Conservation (phyloP, 768 basidiomycete species). For the Bullera alba region DNA sequence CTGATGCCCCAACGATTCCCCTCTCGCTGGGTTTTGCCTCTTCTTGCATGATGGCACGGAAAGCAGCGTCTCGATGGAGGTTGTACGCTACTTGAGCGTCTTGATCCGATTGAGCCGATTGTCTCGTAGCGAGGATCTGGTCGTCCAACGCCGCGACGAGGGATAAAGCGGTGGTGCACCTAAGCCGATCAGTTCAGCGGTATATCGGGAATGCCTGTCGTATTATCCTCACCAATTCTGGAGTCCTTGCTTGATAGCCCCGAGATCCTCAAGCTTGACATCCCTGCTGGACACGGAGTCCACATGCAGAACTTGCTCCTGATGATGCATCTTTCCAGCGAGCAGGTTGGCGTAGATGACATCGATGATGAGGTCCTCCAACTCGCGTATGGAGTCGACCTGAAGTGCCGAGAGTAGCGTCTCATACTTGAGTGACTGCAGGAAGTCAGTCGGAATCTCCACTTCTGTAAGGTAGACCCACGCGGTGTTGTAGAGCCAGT, state of each 20-base stretch:
- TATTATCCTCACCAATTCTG: conserved; percentile 45
- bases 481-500: conserved; percentile 68
- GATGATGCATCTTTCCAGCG: conserved; percentile 87
- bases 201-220: not conserved
- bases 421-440: conserved; percentile 27
- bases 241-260: conserved; percentile 19
- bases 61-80: not conserved
- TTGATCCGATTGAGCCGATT: not conserved
- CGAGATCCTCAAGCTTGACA: conserved; percentile 46
- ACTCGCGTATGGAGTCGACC: conserved; percentile 70
- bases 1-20: no score
- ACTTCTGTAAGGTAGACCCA: conserved; percentile 46
- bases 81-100: not conserved
- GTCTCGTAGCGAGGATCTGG: conserved; percentile 52
- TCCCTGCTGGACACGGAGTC: conserved; percentile 91
- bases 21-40: no score
- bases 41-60: no score
- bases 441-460: not conserved
- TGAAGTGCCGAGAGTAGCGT: conserved; percentile 64
- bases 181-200: not conserved
- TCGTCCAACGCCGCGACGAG: conserved; percentile 67
- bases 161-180: conserved; percentile 55
- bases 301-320: conserved; percentile 78
- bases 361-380: conserved; percentile 96
- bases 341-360: conserved; percentile 87